Conservation (phyloP, 495 filamentous ascomycete species). For the Darksidea phi region DNA sequence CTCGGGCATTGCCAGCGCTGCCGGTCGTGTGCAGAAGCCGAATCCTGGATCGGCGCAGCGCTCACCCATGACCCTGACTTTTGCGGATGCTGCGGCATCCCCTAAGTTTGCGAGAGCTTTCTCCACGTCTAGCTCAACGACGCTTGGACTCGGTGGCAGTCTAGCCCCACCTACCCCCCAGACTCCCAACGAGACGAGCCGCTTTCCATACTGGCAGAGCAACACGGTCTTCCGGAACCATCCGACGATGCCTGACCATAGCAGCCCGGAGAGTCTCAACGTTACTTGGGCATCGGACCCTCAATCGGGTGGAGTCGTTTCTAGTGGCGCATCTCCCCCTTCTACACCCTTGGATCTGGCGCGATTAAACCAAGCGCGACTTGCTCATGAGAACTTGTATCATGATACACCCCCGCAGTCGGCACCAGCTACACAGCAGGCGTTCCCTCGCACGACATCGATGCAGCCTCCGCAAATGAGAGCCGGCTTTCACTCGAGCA, state of each 20-base stretch:
- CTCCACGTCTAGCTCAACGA: slow-evolving; percentile 22
- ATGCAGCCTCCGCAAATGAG: slow-evolving; percentile 31
- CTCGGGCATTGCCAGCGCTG: slow-evolving; percentile 32
- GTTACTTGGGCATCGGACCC: slow-evolving; percentile 27
- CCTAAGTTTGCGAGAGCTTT: slow-evolving; percentile 37
- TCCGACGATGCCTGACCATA: slow-evolving; percentile 33
- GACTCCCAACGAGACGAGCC: slow-evolving; percentile 40
- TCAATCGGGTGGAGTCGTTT: slow-evolving; percentile 20
- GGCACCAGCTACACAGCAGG: slow-evolving; percentile 44
- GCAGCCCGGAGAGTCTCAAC: slow-evolving; percentile 29
- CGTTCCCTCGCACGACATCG: slow-evolving; percentile 35
- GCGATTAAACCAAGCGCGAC: slow-evolving; percentile 33
- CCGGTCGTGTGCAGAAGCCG: slow-evolving; percentile 43
- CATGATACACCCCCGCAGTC: slow-evolving; percentile 46
- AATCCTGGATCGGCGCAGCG: slow-evolving; percentile 42
- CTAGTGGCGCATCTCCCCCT: slow-evolving; percentile 41
- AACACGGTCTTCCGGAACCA: slow-evolving; percentile 30
- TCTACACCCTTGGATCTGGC: slow-evolving; percentile 41
- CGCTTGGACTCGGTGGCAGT: slow-evolving; percentile 27
- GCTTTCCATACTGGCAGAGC: slow-evolving; percentile 36
- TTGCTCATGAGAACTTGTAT: slow-evolving; percentile 29
- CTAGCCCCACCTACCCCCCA: slow-evolving; percentile 46
- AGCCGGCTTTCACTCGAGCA: slow-evolving; percentile 25
- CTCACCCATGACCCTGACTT: slow-evolving; percentile 42
- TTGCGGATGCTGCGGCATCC: slow-evolving; percentile 43